These are phyloP conservation scores for Aphanocladium album DNA, from an alignment of 2,329 filamentous ascomycete species.

Conservation along the genomic window DNA sequence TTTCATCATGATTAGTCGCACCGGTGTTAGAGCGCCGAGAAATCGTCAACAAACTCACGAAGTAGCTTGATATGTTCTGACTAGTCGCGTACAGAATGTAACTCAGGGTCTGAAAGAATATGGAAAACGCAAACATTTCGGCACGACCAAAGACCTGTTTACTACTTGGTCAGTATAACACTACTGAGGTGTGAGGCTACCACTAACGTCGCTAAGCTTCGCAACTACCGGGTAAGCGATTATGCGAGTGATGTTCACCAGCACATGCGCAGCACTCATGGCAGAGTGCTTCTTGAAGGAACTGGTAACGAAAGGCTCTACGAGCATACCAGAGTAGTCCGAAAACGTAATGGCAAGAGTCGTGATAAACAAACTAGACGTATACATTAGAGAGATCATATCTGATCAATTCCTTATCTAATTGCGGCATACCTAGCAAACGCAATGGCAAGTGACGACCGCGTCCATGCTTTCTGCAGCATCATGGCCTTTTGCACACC, in stretches of 20 bases:
- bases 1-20: background rate
- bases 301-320: slow-evolving; percentile 30
- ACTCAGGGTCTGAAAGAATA: slow-evolving; percentile 32
- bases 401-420: background rate
- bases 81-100: slow-evolving; percentile 54
- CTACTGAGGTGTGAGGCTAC: background rate
- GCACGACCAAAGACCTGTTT: slow-evolving; percentile 47
- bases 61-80: slow-evolving; percentile 47
- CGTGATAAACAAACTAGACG: slow-evolving; percentile 23
- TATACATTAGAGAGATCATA: background rate
- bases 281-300: slow-evolving; percentile 44
- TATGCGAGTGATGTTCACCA: slow-evolving; percentile 43
- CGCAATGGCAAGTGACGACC: background rate
- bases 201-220: slow-evolving; percentile 47
- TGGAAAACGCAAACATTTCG: slow-evolving; percentile 43
- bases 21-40: no score
- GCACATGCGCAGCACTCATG: slow-evolving; percentile 42
- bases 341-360: slow-evolving; percentile 28
- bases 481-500: background rate
- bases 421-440: background rate
- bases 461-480: background rate
- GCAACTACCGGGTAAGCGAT: slow-evolving; percentile 55
- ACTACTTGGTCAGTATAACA: background rate
- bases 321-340: slow-evolving; percentile 27
- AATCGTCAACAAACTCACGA: slow-evolving; percentile 24